A percentile compares a stretch with the other conserved stretches of the same genome.
Evolutionary conservation across 2,329 filamentous ascomycete species (phyloP).

Genomic region (Penicillium sp.): DNA sequence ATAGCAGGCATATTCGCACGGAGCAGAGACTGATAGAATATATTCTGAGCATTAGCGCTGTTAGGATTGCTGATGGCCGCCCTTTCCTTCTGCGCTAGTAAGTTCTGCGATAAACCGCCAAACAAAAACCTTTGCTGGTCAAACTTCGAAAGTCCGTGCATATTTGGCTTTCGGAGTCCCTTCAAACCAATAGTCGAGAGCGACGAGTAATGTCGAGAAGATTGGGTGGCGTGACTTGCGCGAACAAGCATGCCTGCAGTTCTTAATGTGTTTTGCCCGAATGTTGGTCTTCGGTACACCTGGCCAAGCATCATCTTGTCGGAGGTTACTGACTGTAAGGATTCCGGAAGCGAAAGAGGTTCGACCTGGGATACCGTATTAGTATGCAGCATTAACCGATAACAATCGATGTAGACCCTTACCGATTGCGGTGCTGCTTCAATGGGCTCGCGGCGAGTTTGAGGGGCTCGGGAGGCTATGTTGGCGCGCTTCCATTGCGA

Average conservation of each 20-base stretch:
- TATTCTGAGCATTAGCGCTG: constrained; percentile 83
- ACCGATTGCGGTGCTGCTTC: constrained; percentile 15
- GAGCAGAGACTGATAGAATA: constrained; percentile 87
- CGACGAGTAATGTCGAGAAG: constrained; percentile 32
- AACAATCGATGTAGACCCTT: background rate
- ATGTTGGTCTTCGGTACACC: constrained; percentile 15
- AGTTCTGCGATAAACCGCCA: constrained; percentile 44
- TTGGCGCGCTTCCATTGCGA: constrained; percentile 33
- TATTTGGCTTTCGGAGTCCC: constrained; percentile 21
- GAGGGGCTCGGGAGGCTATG: constrained; percentile 10
- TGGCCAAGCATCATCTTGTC: constrained; percentile 21
- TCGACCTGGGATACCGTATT: constrained; percentile 13
- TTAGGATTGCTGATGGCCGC: constrained; percentile 88
- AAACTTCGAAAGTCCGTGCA: constrained; percentile 23
- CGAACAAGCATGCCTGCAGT: constrained; percentile 17
- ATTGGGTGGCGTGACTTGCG: constrained; percentile 16
- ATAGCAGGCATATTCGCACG: constrained; percentile 93
- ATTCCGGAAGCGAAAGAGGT: constrained; percentile 23
- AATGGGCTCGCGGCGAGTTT: background rate
- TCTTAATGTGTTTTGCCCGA: constrained; percentile 14
- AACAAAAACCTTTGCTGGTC: constrained; percentile 38
- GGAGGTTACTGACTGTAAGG: constrained; percentile 23
- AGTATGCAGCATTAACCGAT: background rate
- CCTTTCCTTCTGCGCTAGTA: constrained; percentile 82
- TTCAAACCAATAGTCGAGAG: constrained; percentile 25